phyloP scores from a whole-genome alignment of 1,284 basidiomycete species.

The Xanthoconium separans region DNA sequence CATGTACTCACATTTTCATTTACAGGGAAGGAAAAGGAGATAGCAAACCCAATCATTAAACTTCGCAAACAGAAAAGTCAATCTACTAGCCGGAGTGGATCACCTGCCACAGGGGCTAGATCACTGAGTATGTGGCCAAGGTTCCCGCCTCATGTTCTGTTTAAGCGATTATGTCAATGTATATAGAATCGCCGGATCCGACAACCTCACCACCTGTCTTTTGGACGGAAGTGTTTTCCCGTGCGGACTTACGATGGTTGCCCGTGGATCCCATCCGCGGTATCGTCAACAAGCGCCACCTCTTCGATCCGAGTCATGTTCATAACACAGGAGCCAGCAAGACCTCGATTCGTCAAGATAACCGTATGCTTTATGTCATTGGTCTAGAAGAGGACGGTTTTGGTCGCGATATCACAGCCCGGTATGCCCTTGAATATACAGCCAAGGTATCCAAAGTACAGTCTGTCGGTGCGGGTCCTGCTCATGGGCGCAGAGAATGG shows the following conservation, averaged over 20 bases:
- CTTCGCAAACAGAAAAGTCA: conserved; percentile 55
- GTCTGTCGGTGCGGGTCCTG: conserved; percentile 48
- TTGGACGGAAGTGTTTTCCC: conserved; percentile 97
- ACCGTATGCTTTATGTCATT: conserved; percentile 91
- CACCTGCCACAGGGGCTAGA: conserved; percentile 15
- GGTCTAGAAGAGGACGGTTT: conserved; percentile 79
- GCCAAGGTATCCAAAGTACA: conserved; percentile 84
- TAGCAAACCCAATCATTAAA: conserved; percentile 50
- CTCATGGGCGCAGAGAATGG: conserved; percentile 74
- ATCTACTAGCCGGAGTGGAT: conserved; percentile 26
- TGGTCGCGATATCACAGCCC: conserved; percentile 71
- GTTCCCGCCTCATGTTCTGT: conserved; percentile 5
- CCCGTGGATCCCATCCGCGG: conserved; percentile 88
- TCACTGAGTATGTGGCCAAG: conserved; percentile 22
- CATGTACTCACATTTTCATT: conserved; percentile 11
- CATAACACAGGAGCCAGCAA: conserved; percentile 20
- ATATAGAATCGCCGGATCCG: conserved; percentile 47
- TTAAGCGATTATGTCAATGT: conserved; percentile 27
- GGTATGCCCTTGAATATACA: conserved; percentile 81
- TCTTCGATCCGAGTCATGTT: conserved; percentile 74
- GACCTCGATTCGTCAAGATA: conserved; percentile 49
- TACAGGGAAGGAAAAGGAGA: conserved; percentile 52
- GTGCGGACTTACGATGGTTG: conserved; percentile 90
- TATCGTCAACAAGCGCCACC: conserved; percentile 75
- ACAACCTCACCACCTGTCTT: conserved; percentile 80